Evolutionary conservation across 768 basidiomycete genomes (phyloP).

Genomic region (Trametopsis cervina): DNA sequence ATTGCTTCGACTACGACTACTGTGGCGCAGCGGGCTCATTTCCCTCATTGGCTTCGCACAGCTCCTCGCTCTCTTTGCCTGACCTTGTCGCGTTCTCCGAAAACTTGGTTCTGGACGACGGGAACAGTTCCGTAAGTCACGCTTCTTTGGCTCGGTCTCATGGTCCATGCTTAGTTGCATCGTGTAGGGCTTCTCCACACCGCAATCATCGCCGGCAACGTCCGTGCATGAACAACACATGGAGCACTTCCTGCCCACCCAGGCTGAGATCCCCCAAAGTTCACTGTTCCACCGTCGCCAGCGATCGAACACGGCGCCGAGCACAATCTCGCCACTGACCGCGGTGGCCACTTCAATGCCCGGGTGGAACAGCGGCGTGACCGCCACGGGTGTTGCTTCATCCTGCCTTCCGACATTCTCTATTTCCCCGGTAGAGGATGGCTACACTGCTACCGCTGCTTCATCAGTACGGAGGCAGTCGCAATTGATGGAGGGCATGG

Average conservation of each 20-base stretch:
- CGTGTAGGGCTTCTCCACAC: conserved; percentile 4
- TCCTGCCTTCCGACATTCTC: conserved; percentile 1
- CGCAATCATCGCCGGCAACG: conserved; percentile 7
- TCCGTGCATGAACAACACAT: conserved; percentile 5
- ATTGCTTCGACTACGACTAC: conserved; percentile 14
- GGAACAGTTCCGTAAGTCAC: conserved; percentile 2
- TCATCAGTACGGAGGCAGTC: neutral
- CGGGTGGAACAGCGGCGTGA: conserved; percentile 31
- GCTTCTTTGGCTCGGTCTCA: neutral
- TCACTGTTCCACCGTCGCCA: conserved; percentile 18
- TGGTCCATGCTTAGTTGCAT: neutral
- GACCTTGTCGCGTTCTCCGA: conserved; percentile 6
- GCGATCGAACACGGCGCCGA: conserved; percentile 20
- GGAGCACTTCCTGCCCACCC: conserved; percentile 3
- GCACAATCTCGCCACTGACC: conserved; percentile 23
- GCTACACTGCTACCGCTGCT: neutral
- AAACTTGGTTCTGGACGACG: neutral
- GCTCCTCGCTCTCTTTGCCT: conserved; percentile 7
- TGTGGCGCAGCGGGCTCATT: neutral
- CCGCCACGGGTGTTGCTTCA: neutral
- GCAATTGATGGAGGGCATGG: neutral
- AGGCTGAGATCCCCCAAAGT: conserved; percentile 4
- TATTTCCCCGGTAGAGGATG: conserved; percentile 1
- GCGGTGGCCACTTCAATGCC: conserved; percentile 32
- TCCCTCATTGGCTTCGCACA: neutral